Base-by-base conservation (phyloP, 495 filamentous ascomycete genomes). In the Neurospora sp. region DNA sequence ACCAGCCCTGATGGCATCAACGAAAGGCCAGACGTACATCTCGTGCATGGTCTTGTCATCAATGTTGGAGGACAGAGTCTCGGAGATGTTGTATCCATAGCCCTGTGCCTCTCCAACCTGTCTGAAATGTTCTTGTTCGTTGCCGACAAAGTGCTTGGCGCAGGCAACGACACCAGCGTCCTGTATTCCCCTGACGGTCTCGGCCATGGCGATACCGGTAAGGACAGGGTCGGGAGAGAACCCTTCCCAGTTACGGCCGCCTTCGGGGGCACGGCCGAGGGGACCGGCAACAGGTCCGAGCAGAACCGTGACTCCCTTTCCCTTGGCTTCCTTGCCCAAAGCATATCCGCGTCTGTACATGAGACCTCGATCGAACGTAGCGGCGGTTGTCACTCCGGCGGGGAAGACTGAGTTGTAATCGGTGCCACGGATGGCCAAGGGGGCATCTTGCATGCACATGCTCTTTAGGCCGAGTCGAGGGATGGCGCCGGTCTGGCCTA, bases 21-120 rank as follows among this genome's bases (percentile, higher is more conserved):
- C 82, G 77, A 77, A 87, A 49, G 77, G 84, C 89, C 96, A 99
- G 12, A 97, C 86, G 79, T 99, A 99, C 42, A 96, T 79, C 82
- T 99, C 96, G 81, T 99, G 96, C 89, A 99, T 88, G 4, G 95
- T 96, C 80, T 89, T 91, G 82, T 99, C 96, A 79, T 98, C 96
- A 18, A 98, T 84, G 79, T 98, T 99, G 18, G 91, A 89, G 78
- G 93, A 96, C 6, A 91, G 70, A 37, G 86, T 83, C 71, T 95
- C 88, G 35, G 77, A 80, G 72, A 93, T 91, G 74, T 91, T 86
- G 79, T 86, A 91, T 3, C 90, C 90, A 74, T 88, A 91, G 18
- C 83, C 86, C 62, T 80, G 79, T 4, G 89, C 87, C 79, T 94
- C 91, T n/a, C 84, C 80, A 0, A 81, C 80, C 79, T 96, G 91